Conservation (phyloP, 208 protist species). For the Leishmania gerbilli region DNA sequence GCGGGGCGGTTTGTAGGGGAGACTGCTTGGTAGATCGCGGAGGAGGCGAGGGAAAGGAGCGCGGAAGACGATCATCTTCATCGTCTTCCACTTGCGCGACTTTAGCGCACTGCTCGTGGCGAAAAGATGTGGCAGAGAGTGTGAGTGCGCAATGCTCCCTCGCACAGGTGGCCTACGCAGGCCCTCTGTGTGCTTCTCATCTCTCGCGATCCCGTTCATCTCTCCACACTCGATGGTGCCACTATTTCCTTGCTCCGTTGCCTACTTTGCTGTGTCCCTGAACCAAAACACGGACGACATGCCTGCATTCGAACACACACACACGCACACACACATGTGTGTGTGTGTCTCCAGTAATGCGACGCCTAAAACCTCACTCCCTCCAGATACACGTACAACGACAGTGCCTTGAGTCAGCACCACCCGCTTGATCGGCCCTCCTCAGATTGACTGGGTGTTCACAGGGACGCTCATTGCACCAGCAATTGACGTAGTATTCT, state of each 20-base stretch:
- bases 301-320: neutral
- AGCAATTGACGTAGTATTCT: neutral
- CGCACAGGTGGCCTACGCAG: neutral
- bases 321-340: neutral
- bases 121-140: neutral
- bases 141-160: neutral
- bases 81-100: neutral
- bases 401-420: neutral
- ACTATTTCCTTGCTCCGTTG: no score
- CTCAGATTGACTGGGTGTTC: neutral
- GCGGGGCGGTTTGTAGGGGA: neutral
- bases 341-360: neutral
- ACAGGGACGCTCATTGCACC: neutral
- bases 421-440: neutral
- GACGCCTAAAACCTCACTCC: neutral
- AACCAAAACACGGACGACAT: neutral
- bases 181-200: neutral
- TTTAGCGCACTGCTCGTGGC: neutral
- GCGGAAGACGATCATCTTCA: neutral
- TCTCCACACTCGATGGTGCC: neutral
- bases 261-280: neutral
- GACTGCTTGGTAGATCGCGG: neutral
- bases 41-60: neutral
- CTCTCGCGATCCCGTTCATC: neutral
- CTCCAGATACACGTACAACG: slow-evolving; percentile 1